phyloP scores from a whole-genome alignment of 1,284 basidiomycete genomes.

The Tausonia pullulans region DNA sequence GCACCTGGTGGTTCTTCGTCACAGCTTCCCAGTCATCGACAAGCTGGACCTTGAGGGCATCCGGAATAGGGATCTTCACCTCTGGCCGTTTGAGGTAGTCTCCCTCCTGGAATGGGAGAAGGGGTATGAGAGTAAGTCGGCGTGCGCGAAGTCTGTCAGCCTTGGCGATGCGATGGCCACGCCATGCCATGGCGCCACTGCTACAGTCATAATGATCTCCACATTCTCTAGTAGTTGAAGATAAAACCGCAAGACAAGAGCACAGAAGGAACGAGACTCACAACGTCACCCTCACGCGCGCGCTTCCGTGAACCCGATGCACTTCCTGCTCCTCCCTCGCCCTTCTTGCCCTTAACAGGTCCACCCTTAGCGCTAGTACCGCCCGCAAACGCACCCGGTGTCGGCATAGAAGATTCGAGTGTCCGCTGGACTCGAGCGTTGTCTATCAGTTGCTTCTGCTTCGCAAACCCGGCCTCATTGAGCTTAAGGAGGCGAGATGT shows the following conservation, averaged over 20 bases:
- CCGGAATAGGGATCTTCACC: conserved; percentile 82
- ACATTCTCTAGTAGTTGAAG: no score
- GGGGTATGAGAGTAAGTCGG: neutral
- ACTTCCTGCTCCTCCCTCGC: conserved; percentile 27
- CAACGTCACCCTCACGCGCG: conserved; percentile 14
- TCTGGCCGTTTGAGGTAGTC: conserved; percentile 63
- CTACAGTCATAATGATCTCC: no score
- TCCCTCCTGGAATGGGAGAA: conserved; percentile 33
- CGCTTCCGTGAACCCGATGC: conserved; percentile 2
- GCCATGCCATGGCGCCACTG: no score
- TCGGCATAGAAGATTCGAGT: neutral
- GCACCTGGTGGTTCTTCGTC: conserved; percentile 83
- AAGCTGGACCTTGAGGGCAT: conserved; percentile 72
- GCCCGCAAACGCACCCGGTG: no score
- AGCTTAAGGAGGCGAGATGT: conserved; percentile 69
- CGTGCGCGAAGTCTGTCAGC: neutral
- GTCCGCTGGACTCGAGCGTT: neutral
- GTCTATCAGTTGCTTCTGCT: conserved; percentile 47
- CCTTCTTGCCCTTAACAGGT: conserved; percentile 24
- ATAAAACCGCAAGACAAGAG: neutral
- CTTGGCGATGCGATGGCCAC: no score
- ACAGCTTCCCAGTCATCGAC: conserved; percentile 98
- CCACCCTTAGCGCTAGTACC: neutral
- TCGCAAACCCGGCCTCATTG: conserved; percentile 71
- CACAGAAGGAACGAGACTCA: neutral